Evolutionary conservation across 2,329 filamentous ascomycete species (phyloP).

Genomic region (Blastomyces emzantsi): DNA sequence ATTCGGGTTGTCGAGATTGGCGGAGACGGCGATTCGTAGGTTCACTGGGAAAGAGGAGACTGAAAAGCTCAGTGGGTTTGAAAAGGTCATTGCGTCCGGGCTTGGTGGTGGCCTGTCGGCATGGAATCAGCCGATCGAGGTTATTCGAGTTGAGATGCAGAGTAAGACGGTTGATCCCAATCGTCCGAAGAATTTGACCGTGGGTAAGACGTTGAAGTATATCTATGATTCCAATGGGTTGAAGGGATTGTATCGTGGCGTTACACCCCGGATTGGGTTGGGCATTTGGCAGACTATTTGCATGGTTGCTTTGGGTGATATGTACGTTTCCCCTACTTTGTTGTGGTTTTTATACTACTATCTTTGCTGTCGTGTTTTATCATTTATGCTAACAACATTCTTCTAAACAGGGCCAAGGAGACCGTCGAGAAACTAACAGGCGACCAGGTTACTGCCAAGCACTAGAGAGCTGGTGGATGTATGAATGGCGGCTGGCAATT

Average conservation of each 20-base stretch:
- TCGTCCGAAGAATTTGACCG: constrained; percentile 97
- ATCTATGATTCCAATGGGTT: constrained; percentile 86
- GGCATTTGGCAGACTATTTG: constrained; percentile 99
- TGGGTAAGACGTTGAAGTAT: constrained; percentile 70
- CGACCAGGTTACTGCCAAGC: constrained; percentile 55
- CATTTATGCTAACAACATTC: constrained; percentile 24
- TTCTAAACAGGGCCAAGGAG: constrained; percentile 50
- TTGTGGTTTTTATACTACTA: not conserved
- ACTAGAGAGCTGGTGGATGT: constrained; percentile 41
- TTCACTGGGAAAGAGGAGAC: constrained; percentile 67
- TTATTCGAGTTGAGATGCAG: constrained; percentile 99
- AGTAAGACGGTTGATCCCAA: constrained; percentile 97
- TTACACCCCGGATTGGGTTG: constrained; percentile 85
- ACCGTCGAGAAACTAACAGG: constrained; percentile 57
- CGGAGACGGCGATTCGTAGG: constrained; percentile 77
- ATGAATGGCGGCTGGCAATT: not conserved
- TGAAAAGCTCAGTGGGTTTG: constrained; percentile 65
- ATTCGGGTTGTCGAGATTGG: constrained; percentile 86
- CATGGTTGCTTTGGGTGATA: constrained; percentile 98
- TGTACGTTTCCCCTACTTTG: constrained; percentile 52
- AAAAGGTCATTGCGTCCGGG: constrained; percentile 82
- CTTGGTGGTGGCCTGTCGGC: constrained; percentile 90
- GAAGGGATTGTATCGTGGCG: constrained; percentile 90
- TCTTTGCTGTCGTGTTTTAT: not conserved
- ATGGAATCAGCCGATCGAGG: constrained; percentile 99